Base-by-base conservation (phyloP, 176 grass and related monocot genomes). In the Metroxylon sagu region DNA sequence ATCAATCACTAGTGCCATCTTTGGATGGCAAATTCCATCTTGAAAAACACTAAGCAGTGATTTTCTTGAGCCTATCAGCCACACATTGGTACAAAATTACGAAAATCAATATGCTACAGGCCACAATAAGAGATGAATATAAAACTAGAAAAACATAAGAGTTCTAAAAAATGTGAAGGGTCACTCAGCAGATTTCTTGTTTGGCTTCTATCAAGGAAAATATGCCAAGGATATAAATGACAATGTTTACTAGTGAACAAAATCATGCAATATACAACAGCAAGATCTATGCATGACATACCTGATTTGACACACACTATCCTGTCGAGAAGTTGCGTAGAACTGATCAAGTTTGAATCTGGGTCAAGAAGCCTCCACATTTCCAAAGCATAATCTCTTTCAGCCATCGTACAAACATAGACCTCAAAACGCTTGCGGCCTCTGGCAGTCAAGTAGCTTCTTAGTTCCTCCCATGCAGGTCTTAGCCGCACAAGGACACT, bases 331-430 rank as follows among this genome's bases (percentile, higher is more conserved):
- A 98, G 84, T 70, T 85, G 85, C 58, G 75, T 60, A 75, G 84
- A 83, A 56, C 71, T 83, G 29, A 98, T 98, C 67, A 98, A 72
- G 72, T 67, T 98, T 72, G 85, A 88, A 74, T 92, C 87, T 23
- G 93, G 93, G 67, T 98, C 93, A 50, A 98, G 84, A 27, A 98
- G 74, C 61, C 93, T 84, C 93, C 93, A 98, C 87, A 98, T 98
- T 80, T 98, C 93, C 72, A 98, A 76, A 64, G 93, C 93, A 10
- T 98, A 98, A 68, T 98, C 93, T 88, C 84, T 91, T 74, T 98
- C 93, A 27, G 93, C 93, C 93, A 98, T 92, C 25, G 93, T 98
- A 72, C 93, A 98, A 66, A 92, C 93, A 73, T 85, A 98, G 25
- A 98, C 93, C 79, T 98, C 93, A 85, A 98, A 98, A 43, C 93